phyloP scores from a whole-genome alignment of 805 yeast genomes.

The Candida nanaspora region DNA sequence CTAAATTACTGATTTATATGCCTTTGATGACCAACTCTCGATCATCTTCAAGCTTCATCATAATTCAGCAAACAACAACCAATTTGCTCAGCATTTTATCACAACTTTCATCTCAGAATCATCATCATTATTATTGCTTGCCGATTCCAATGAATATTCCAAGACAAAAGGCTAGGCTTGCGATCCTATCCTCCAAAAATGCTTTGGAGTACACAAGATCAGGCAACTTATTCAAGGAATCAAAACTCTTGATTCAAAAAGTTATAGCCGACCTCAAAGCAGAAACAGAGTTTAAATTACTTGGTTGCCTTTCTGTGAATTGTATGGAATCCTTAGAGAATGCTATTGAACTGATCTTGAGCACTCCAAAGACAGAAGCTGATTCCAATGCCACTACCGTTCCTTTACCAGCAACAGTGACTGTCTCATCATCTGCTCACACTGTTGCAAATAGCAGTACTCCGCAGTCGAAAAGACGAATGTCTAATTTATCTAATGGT shows the following conservation, averaged over 20 bases:
- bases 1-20: slow-evolving; percentile 55
- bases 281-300: slow-evolving; percentile 45
- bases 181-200: slow-evolving; percentile 64
- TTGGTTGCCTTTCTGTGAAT: slow-evolving; percentile 55
- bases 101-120: slow-evolving; percentile 31
- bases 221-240: slow-evolving; percentile 71
- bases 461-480: background rate
- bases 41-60: slow-evolving; percentile 48
- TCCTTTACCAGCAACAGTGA: background rate
- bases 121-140: slow-evolving; percentile 33
- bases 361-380: slow-evolving; percentile 27
- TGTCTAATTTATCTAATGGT: background rate
- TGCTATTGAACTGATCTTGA: slow-evolving; percentile 54
- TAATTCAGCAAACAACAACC: slow-evolving; percentile 66
- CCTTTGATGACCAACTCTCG: slow-evolving; percentile 49
- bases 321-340: slow-evolving; percentile 50
- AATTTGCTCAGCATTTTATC: slow-evolving; percentile 42
- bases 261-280: slow-evolving; percentile 42
- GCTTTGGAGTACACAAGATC: slow-evolving; percentile 77
- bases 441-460: too few relatives aligned
- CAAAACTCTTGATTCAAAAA: slow-evolving; percentile 46
- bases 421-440: background rate
- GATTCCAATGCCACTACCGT: background rate
- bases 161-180: slow-evolving; percentile 55
- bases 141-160: slow-evolving; percentile 62